Base-by-base conservation (phyloP, 805 yeast species). In the Monosporozyma aerobia region DNA sequence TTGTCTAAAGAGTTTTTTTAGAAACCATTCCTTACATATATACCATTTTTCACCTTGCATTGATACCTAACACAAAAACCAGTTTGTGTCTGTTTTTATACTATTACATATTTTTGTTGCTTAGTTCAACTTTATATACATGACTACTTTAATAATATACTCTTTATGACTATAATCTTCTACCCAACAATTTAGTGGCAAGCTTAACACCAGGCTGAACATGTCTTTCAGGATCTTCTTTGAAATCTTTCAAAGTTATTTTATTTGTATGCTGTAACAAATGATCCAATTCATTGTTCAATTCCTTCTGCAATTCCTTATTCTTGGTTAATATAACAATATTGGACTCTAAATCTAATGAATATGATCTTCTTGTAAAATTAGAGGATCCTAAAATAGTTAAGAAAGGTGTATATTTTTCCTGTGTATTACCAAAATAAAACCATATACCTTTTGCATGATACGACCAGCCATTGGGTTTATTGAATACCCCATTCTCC, bases 361-460 rank as follows among this genome's bases (percentile, higher is more conserved):
- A 77, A 63, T 92, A 92, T 0, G 97, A 90, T 55, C 99, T 76
- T 56, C 85, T 80, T 0, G 99, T 94, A 68, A 90, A 94, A 67
- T 94, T 94, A 0, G 97, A 89, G 0, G 96, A 87, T 0, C 99
- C 99, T 49, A 94, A 77, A 6, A 90, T 80, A 0, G 97, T 87
- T 11, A 88, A 70, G 19, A 84, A 76, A 1, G 97, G 97, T 47
- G 81, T 85, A 16, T 54, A 39, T 13, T 27, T 40, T 5, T 40
- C 50, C 9, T 7, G 7, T 2, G 70, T 74, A 0, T 89, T 85
- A 11, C 74, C 72, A 16, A 30, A 25, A 8, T 79, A 74, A 0
- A 87, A 70, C 98, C 98, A 94, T 4, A 92, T 71, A 1, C 99
- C 99, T 65, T 94, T 94, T 13, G 99, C 98, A 64, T 94, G 99